A percentile compares a stretch with the other conserved stretches of the same genome.
phyloP scores from a whole-genome alignment of 164 flowering plant species.

The Paratinospora sagittata region DNA sequence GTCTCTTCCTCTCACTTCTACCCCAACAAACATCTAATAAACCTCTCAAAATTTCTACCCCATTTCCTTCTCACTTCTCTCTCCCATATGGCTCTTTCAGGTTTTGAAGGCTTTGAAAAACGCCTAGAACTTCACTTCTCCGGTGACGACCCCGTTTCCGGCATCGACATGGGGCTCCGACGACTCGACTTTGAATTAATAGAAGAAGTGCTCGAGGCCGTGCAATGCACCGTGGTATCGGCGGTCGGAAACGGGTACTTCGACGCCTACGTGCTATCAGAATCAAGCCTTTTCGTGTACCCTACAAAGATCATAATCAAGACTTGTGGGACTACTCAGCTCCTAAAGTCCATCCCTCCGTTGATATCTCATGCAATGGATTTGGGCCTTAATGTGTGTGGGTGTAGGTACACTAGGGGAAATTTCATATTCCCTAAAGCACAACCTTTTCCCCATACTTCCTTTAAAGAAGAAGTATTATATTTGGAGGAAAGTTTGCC shows the following conservation, averaged over 20 bases:
- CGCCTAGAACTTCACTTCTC: slow-evolving; percentile 81
- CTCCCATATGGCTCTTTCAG: slow-evolving; percentile 14
- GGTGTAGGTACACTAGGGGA: slow-evolving; percentile 79
- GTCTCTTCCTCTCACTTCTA: background rate
- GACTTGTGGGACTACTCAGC: slow-evolving; percentile 94
- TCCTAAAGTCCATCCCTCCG: slow-evolving; percentile 71
- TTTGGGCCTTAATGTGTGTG: slow-evolving; percentile 38
- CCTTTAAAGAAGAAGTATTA: slow-evolving; percentile 64
- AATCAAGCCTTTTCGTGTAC: slow-evolving; percentile 85
- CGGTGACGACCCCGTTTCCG: slow-evolving; percentile 42
- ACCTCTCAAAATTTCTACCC: too few species aligned
- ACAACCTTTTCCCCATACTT: slow-evolving; percentile 78
- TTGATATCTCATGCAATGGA: slow-evolving; percentile 41
- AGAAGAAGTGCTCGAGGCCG: slow-evolving; percentile 51
- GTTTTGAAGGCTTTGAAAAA: slow-evolving; percentile 88
- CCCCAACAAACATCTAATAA: background rate
- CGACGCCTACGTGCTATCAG: slow-evolving; percentile 88
- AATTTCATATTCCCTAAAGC: slow-evolving; percentile 74
- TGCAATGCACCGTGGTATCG: slow-evolving; percentile 87
- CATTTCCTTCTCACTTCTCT: background rate
- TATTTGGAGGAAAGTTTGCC: slow-evolving; percentile 55
- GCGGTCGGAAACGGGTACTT: slow-evolving; percentile 61
- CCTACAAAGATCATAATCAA: slow-evolving; percentile 83
- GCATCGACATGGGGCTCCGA: slow-evolving; percentile 44
- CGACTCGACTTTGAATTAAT: slow-evolving; percentile 38